phyloP scores from a whole-genome alignment of 2,329 filamentous ascomycete species.

The Penicillium sp. region DNA sequence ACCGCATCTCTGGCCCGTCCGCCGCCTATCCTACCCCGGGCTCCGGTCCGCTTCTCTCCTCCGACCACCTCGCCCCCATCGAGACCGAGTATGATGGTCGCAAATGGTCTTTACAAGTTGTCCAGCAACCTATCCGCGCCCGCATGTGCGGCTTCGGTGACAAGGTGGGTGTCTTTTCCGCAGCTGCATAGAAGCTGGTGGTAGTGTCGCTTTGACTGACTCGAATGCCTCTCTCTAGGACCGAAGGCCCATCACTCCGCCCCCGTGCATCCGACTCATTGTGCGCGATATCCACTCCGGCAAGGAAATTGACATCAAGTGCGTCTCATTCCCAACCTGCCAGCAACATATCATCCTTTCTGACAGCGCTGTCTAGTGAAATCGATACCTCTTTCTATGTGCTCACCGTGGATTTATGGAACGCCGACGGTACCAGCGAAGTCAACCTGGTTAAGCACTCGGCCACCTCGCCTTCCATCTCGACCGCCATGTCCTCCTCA shows the following conservation, averaged over 20 bases:
- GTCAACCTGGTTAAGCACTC: constrained; percentile 72
- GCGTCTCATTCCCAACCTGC: constrained; percentile 39
- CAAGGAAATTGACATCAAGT: constrained; percentile 84
- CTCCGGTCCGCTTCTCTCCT: constrained; percentile 35
- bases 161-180: constrained; percentile 65
- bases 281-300: constrained; percentile 75
- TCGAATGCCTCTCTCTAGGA: constrained; percentile 62
- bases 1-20: constrained; percentile 43
- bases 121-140: constrained; percentile 89
- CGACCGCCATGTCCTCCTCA: constrained; percentile 76
- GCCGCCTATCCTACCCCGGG: constrained; percentile 42
- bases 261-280: constrained; percentile 84
- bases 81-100: constrained; percentile 48
- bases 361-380: constrained; percentile 56
- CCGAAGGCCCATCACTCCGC: constrained; percentile 91
- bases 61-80: constrained; percentile 44
- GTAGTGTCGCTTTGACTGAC: constrained; percentile 12
- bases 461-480: constrained; percentile 74
- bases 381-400: constrained; percentile 71
- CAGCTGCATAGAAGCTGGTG: too few relatives aligned
- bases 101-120: constrained; percentile 70
- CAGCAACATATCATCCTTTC: not conserved
- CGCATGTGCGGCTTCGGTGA: constrained; percentile 99
- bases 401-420: constrained; percentile 72
- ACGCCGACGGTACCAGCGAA: constrained; percentile 62